These are phyloP conservation scores for Suillus weaverae DNA, from an alignment of 768 basidiomycete species.

Conservation along the genomic window DNA sequence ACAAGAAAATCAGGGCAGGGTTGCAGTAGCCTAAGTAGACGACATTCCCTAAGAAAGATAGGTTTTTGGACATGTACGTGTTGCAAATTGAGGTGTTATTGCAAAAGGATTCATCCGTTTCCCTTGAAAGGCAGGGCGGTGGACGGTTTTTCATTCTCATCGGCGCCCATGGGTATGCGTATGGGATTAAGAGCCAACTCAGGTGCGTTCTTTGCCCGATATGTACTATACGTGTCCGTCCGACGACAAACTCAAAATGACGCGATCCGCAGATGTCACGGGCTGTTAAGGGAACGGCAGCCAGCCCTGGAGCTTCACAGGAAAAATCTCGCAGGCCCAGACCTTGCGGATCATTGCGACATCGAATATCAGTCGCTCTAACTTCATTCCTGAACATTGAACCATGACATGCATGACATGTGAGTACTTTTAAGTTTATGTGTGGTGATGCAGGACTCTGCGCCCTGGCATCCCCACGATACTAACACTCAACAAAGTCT, in stretches of 20 bases:
- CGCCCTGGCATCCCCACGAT: neutral
- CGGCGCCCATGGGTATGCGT: neutral
- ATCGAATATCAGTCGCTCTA: neutral
- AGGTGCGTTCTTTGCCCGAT: neutral
- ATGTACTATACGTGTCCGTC: neutral
- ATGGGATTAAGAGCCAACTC: neutral
- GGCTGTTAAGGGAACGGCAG: neutral
- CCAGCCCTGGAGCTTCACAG: slow-evolving; percentile 2
- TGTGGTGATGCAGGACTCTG: neutral
- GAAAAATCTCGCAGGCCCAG: neutral
- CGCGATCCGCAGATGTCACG: neutral
- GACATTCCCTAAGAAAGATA: neutral
- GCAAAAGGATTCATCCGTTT: neutral
- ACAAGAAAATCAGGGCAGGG: neutral
- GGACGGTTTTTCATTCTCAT: neutral
- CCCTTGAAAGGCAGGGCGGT: neutral
- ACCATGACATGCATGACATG: neutral
- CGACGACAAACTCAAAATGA: neutral
- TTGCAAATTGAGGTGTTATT: neutral
- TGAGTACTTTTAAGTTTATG: neutral
- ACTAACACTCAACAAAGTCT: neutral
- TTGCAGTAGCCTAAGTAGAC: neutral
- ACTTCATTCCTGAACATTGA: neutral
- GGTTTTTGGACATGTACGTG: neutral
- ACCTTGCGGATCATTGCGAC: slow-evolving; percentile 2